Base-by-base conservation (phyloP, 2,329 filamentous ascomycete species). In the Magnaporthales sp. region DNA sequence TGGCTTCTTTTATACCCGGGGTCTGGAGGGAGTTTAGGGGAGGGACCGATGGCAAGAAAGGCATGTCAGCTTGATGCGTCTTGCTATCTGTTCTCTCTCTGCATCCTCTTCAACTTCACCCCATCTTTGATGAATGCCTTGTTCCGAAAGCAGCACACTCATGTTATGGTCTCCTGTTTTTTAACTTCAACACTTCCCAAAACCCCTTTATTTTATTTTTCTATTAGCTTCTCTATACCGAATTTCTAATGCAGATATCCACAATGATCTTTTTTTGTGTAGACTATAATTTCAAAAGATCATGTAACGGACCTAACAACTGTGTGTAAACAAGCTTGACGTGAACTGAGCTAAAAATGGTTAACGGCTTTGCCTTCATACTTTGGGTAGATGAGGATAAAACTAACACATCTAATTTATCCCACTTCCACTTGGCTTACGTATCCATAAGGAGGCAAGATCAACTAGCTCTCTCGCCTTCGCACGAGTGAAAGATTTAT, bases 191-290 rank as follows among this genome's bases (percentile, higher is more conserved):
- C 38, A 66, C 54, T 31, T 46, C 56, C 24, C 32, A 38, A n/a
- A 58, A 66, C 63, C 66, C 66, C 64, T 68, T 64, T 66, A 63
- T 70, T 63, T 66, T 66, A 61, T 69, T 70, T 69, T 71, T 64
- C 63, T 67, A 63, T 58, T 67, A 62, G 60, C 66, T 78, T 76
- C 72, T 73, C 81, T 83, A 78, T 82, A 81, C 75, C 85, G 80
- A 79, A 80, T 81, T 85, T 85, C 80, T 86, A 86, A 86, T 86
- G 82, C 83, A 84, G 80, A 85, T 84, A 85, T 84, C 80, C 51
- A 58, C 27, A 27, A 31, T 26, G 19, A 19, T 15, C 68, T 74
- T 88, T 98, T n/a, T 80, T 96, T 94, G 54, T 58, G 22, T 24
- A 58, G 54, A 24, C 2, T 4, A 58, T 13, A 38, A 8, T 38